Evolutionary conservation across 345 rosid species (phyloP).

Genomic region (Toxicodendron radicans): DNA sequence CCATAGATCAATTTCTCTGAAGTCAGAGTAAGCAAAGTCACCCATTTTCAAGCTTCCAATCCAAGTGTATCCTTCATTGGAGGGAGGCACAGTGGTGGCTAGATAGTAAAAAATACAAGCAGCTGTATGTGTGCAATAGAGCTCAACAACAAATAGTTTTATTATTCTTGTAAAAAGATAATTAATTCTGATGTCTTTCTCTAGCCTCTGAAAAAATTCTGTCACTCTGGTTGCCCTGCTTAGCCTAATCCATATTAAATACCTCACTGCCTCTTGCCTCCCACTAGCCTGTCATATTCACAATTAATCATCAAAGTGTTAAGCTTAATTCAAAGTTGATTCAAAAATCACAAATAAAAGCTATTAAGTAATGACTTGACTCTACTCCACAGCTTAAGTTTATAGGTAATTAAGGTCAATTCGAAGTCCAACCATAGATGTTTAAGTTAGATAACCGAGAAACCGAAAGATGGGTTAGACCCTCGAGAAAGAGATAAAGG

Average conservation of each 20-base stretch:
- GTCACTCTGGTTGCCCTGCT: slow-evolving; percentile 59
- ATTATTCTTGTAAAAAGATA: slow-evolving; percentile 75
- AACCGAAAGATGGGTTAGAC: too few relatives aligned
- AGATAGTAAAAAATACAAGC: slow-evolving; percentile 92
- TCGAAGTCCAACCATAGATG: too few relatives aligned
- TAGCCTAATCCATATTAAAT: slow-evolving; percentile 72
- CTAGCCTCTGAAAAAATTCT: slow-evolving; percentile 68
- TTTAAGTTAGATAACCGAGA: too few relatives aligned
- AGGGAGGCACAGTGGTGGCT: slow-evolving; percentile 76
- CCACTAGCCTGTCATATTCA: slow-evolving; percentile 46
- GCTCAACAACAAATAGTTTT: slow-evolving; percentile 84
- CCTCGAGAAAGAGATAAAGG: too few relatives aligned
- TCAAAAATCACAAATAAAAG: too few relatives aligned
- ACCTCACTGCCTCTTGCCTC: slow-evolving; percentile 67
- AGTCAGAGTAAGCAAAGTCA: slow-evolving; percentile 53
- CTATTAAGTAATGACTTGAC: too few relatives aligned
- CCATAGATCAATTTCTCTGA: slow-evolving; percentile 78
- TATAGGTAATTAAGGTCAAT: too few relatives aligned
- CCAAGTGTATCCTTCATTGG: slow-evolving; percentile 84
- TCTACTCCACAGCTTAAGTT: too few relatives aligned
- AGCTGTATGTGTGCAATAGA: slow-evolving; percentile 88
- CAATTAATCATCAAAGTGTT: too few relatives aligned
- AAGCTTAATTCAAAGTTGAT: too few relatives aligned
- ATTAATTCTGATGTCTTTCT: slow-evolving; percentile 80
- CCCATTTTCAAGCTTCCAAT: slow-evolving; percentile 90